These are phyloP conservation scores for Rhizopus sp. DNA, from an alignment of 371 early-diverging fungal genomes.

Conservation along the genomic window DNA sequence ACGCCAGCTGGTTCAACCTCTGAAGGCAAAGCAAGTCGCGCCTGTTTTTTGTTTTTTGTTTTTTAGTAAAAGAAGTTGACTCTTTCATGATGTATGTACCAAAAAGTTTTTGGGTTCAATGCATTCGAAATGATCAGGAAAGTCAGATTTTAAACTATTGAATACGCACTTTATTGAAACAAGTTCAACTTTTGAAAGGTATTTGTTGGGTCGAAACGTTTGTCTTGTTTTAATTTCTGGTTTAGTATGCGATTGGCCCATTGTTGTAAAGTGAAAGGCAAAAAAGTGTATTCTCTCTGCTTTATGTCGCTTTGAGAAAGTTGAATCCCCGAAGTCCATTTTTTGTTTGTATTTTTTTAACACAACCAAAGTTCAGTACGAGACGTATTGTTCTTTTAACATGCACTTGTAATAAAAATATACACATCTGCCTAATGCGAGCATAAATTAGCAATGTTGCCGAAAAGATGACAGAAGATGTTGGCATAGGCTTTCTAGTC, in stretches of 20 bases:
- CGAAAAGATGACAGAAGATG: too few species aligned
- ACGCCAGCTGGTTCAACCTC: slow-evolving; percentile 41
- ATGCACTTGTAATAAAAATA: too few species aligned
- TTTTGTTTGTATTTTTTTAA: too few species aligned
- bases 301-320: too few species aligned
- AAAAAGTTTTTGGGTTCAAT: slow-evolving; percentile 49
- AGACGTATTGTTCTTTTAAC: too few species aligned
- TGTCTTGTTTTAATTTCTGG: background rate
- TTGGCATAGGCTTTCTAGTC: too few species aligned
- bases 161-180: slow-evolving; percentile 36
- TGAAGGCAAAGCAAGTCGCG: slow-evolving; percentile 36
- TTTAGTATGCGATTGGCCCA: slow-evolving; percentile 24
- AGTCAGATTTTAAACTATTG: slow-evolving; percentile 32
- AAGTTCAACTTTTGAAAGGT: slow-evolving; percentile 28
- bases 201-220: slow-evolving; percentile 22
- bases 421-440: too few species aligned
- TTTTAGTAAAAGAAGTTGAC: background rate
- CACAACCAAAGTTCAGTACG: too few species aligned
- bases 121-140: slow-evolving; percentile 38
- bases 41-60: slow-evolving; percentile 21
- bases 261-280: background rate
- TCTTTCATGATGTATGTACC: slow-evolving; percentile 19
- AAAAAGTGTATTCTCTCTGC: background rate
- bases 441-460: too few species aligned
- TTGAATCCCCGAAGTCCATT: too few species aligned